These are phyloP conservation scores for Pseudopithomyces chartarum DNA, from an alignment of 2,329 filamentous ascomycete genomes.

Conservation along the genomic window DNA sequence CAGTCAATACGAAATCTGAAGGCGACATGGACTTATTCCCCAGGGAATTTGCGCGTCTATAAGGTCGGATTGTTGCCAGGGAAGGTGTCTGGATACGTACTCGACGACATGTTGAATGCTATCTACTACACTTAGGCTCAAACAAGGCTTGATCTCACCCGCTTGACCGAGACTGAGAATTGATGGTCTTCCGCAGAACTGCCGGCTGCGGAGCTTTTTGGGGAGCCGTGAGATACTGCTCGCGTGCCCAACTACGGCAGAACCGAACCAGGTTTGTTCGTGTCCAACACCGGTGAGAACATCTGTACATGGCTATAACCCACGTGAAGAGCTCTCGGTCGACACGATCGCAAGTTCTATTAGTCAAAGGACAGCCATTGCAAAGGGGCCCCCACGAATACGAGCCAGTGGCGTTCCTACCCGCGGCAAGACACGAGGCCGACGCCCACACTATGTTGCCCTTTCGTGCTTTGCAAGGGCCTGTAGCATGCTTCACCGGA, in stretches of 20 bases:
- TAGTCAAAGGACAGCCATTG: neutral
- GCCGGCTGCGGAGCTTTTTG: neutral
- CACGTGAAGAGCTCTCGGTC: neutral
- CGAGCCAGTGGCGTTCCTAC: neutral
- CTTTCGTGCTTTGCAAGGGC: neutral
- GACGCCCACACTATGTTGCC: neutral
- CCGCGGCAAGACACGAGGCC: neutral
- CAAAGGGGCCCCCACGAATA: neutral
- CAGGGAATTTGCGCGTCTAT: no score
- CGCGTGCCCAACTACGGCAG: neutral
- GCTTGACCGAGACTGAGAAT: neutral
- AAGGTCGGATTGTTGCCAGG: no score
- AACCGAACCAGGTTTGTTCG: neutral
- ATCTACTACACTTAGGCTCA: neutral
- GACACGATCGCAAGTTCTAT: neutral
- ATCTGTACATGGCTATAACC: neutral
- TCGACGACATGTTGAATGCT: conserved; percentile 4
- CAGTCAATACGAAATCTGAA: neutral
- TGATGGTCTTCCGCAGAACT: neutral
- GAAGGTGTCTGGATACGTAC: neutral
- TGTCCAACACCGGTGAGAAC: neutral
- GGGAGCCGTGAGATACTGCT: conserved; percentile 1
- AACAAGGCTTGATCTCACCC: neutral
- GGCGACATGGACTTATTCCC: no score
- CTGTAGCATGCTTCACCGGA: neutral